Percentiles rank a stretch among this genome's conserved stretches.
phyloP scores from a whole-genome alignment of 176 grass and related monocot genomes.

The Otatea glauca region DNA sequence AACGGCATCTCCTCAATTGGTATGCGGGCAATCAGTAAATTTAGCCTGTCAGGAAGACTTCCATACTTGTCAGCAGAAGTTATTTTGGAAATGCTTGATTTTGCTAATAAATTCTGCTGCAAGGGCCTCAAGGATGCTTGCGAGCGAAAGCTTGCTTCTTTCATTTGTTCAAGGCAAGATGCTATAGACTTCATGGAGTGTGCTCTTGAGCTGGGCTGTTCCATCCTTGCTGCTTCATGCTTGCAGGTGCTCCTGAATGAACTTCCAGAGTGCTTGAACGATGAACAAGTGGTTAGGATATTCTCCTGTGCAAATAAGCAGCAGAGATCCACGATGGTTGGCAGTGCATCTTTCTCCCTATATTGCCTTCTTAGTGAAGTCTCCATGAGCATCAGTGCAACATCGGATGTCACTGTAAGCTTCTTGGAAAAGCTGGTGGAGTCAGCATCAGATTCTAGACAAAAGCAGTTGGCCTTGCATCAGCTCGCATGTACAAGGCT shows the following conservation, averaged over 20 bases:
- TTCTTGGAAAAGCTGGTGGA: constrained; percentile 91
- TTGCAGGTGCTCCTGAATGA: constrained; percentile 84
- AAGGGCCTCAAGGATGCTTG: constrained; percentile 95
- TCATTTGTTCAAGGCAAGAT: constrained; percentile 88
- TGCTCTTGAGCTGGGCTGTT: constrained; percentile 82
- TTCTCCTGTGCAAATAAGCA: constrained; percentile 74
- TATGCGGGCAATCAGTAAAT: constrained; percentile 82
- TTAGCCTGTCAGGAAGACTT: constrained; percentile 74
- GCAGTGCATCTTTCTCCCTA: constrained; percentile 81
- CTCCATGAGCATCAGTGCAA: constrained; percentile 64
- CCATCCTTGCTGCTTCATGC: constrained; percentile 88
- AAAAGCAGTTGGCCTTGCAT: constrained; percentile 85
- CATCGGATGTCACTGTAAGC: constrained; percentile 69
- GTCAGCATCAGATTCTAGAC: constrained; percentile 70
- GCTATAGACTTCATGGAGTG: constrained; percentile 97
- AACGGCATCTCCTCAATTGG: constrained; percentile 86
- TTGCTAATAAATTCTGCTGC: constrained; percentile 97
- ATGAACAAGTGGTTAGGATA: constrained; percentile 80
- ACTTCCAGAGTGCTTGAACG: constrained; percentile 85
- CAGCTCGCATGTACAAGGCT: constrained; percentile 75
- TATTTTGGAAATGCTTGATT: constrained; percentile 89
- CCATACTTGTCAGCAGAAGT: constrained; percentile 76
- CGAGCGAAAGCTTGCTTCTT: constrained; percentile 84
- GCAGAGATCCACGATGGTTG: constrained; percentile 75
- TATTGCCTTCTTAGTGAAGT: constrained; percentile 96